Base-by-base conservation (phyloP, 768 basidiomycete genomes). In the Termitomyces sp. region DNA sequence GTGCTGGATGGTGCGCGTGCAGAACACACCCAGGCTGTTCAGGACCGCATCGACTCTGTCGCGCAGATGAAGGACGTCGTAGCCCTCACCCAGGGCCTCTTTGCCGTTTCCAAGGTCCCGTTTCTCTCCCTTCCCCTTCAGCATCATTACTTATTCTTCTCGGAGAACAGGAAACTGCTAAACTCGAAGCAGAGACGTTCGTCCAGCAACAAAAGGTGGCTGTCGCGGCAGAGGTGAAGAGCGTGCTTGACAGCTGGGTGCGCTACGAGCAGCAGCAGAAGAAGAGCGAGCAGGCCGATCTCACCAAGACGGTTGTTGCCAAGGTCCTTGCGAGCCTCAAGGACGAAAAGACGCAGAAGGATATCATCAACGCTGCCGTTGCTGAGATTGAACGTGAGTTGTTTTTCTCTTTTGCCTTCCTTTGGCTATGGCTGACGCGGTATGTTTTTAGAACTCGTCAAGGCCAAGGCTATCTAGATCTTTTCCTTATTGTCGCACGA, bases 161-260 rank as follows among this genome's bases (percentile, higher is more conserved):
- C 43, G 36, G 13, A 26, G 48, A 38, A 0, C 65, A 95, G 91
- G 94, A 98, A 70, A 98, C 94, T 61, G 95, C 95, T 51, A 76
- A 85, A 66, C 79, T 97, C 66, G 97, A 99, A 76, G 79, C 87
- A 59, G 86, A 91, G 66, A 86, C 90, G 57, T 99, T 98, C 66
- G 86, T 89, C 47, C 91, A 93, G 70, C 83, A 85, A 66, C 97
- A 99, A 79, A 89, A 92, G 73, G 85, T 88, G 58, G 86, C 84
- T 44, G 76, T 98, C 68, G 86, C 94, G 32, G 62, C 89, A 45
- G 97, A 99, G 77, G 77, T 98, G 68, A 98, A 98, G 77, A 66
- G 87, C 32, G 95, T 98, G 41, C 85, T 99, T 56, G 97, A 98
- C 79, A 92, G 90, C 71, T 97, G 95, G 95, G 96, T 94, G 57